These are phyloP conservation scores for Neopestalotiopsis rosae DNA, from an alignment of 2,329 filamentous ascomycete genomes.

Conservation along the genomic window DNA sequence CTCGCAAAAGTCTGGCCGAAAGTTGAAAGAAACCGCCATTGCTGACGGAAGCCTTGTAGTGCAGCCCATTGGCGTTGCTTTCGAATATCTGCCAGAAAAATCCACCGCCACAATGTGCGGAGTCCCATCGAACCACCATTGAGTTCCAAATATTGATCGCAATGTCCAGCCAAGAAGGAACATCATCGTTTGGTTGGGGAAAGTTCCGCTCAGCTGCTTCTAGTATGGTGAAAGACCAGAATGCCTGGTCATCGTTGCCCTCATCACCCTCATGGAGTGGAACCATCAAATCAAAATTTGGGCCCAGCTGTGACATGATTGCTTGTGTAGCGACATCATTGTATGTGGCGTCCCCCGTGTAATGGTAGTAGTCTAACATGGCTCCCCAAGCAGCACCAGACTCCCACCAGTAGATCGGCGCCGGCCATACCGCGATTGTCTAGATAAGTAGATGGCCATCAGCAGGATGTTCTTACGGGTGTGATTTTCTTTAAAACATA, in stretches of 20 bases:
- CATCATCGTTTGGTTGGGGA: constrained; percentile 59
- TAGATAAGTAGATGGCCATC: constrained; percentile 29
- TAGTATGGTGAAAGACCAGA: constrained; percentile 74
- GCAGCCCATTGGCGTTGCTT: constrained; percentile 74
- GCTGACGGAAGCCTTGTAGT: constrained; percentile 83
- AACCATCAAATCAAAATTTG: constrained; percentile 64
- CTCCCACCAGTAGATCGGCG: constrained; percentile 69
- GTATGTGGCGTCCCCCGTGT: constrained; percentile 67
- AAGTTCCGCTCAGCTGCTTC: constrained; percentile 73
- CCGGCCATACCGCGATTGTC: constrained; percentile 66
- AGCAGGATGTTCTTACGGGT: not conserved
- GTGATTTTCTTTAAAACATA: constrained; percentile 30
- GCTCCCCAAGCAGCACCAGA: constrained; percentile 69
- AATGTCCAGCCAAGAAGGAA: constrained; percentile 71
- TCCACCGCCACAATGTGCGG: constrained; percentile 70
- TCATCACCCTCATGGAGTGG: constrained; percentile 61
- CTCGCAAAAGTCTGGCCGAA: constrained; percentile 74
- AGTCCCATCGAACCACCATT: constrained; percentile 74
- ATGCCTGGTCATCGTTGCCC: constrained; percentile 78
- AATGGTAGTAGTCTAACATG: constrained; percentile 73
- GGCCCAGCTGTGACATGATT: constrained; percentile 62
- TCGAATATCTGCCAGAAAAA: constrained; percentile 83
- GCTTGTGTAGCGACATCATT: constrained; percentile 64
- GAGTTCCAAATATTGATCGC: constrained; percentile 75
- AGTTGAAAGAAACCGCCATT: constrained; percentile 87